A percentile compares a stretch with the other conserved stretches of the same genome.
Conservation (phyloP, 2,329 filamentous ascomycete genomes). For the Cladophialophora yegresii region DNA sequence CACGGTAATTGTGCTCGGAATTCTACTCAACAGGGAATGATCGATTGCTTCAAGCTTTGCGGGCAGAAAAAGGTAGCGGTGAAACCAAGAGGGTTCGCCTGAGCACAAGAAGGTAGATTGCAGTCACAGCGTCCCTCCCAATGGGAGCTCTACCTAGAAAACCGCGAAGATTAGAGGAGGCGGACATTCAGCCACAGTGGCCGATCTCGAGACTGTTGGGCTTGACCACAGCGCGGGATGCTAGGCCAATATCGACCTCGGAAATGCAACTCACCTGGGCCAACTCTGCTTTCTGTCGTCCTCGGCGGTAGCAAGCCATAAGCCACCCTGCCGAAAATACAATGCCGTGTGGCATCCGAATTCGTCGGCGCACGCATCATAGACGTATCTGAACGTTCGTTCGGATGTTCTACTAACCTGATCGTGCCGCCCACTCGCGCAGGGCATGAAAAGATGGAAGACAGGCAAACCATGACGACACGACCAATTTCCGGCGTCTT, state of each 20-base stretch:
- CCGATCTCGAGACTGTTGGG: neutral
- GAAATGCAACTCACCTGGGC: neutral
- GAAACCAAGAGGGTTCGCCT: neutral
- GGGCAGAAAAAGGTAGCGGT: neutral
- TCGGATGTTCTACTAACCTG: conserved; percentile 28
- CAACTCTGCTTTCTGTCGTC: neutral
- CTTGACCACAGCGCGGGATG: neutral
- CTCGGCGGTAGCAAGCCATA: neutral
- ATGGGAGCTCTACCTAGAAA: neutral
- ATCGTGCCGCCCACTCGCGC: conserved; percentile 28
- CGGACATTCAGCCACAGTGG: neutral
- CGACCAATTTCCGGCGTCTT: neutral
- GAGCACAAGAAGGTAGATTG: neutral
- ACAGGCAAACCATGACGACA: neutral
- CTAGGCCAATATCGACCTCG: neutral
- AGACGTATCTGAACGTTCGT: conserved; percentile 27
- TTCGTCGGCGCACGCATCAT: conserved; percentile 16
- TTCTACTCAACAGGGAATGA: neutral
- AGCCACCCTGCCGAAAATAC: neutral
- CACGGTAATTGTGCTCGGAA: neutral
- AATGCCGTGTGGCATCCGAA: conserved; percentile 9
- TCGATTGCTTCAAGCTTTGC: neutral
- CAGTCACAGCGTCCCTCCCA: neutral
- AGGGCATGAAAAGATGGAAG: conserved; percentile 9
- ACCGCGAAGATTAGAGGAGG: neutral